Percentiles rank a stretch among this genome's conserved stretches.
These are phyloP conservation scores for Plasmodium berghei DNA, from an alignment of 169 alveolate species.

Conservation along the genomic window DNA sequence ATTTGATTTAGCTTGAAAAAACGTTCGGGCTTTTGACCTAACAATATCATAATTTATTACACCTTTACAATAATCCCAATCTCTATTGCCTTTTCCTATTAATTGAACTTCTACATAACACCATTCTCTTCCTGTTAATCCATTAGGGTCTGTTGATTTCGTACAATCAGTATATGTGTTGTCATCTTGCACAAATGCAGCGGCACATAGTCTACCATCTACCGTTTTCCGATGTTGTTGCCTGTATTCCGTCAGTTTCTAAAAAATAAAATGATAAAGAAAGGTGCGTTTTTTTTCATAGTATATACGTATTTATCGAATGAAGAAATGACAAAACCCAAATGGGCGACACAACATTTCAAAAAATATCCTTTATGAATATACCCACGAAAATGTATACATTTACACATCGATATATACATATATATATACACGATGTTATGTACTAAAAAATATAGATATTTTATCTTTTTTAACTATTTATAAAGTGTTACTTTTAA, in stretches of 20 bases:
- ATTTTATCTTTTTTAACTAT: background rate
- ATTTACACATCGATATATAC: background rate
- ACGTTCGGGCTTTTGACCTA: constrained; percentile 83
- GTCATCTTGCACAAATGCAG: constrained; percentile 93
- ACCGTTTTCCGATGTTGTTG: constrained; percentile 93
- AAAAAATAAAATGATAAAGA: constrained; percentile 5
- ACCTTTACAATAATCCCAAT: constrained; percentile 93
- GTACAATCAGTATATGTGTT: constrained; percentile 93
- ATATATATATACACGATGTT: background rate
- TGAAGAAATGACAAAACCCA: too few species aligned
- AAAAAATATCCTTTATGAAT: too few species aligned
- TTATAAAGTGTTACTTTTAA: constrained; percentile 39
- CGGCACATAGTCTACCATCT: constrained; percentile 93
- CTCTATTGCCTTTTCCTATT: constrained; percentile 91
- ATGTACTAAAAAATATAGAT: background rate
- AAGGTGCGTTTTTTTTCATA: background rate
- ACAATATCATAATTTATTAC: constrained; percentile 85
- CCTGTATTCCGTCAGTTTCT: constrained; percentile 92
- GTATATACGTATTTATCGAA: background rate
- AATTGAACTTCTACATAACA: constrained; percentile 93
- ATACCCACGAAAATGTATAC: background rate
- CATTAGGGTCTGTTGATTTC: constrained; percentile 91
- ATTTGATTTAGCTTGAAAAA: constrained; percentile 63
- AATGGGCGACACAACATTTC: too few species aligned
- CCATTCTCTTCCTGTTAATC: constrained; percentile 91